Base-by-base conservation (phyloP, 495 filamentous ascomycete species). In the Penicillium fimorum region DNA sequence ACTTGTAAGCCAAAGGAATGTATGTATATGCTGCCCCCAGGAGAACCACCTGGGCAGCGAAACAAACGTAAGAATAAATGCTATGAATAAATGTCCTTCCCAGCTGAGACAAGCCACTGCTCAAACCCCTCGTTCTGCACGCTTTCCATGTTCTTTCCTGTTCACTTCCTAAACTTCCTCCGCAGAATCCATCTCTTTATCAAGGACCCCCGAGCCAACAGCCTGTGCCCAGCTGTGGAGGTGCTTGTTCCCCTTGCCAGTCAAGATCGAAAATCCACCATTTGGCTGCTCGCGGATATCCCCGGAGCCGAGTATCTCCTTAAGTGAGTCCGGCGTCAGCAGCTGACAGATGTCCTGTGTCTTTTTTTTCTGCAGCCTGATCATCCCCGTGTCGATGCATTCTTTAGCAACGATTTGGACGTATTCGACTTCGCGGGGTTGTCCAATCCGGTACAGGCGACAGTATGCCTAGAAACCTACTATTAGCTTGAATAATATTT, bases 401-500 rank as follows among this genome's bases (percentile, higher is more conserved):
- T 78, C 69, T 2, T 70, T 50, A 0, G 80, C 75, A 0, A 83
- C 66, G 17, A 88, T 66, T 3, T 81, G 77, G 3, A 77, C 76
- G 52, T 84, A 77, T 33, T 78, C 72, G 0, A 87, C 84, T 15
- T 79, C 63, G 3, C 79, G 73, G 2, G 56, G 49, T 49, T 91
- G 86, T 0, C 87, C 86, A 18, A 87, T 86, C 4, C 86, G 77
- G 51, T 78, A 81, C 7, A 88, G 72, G 0, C 86, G 80, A 30
- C 78, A 83, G 59, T 87, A 87, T 0, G 87, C 87, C 70, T 85
- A 76, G 37, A n/a, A n/a, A n/a, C n/a, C 22, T 12, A 7, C 46
- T 46, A 27, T 47, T 38, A 62, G 30, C 10, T 13, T 15, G 11
- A 2, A 1, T 22, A 22, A 22, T 22, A n/a, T n/a, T n/a, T n/a